Base-by-base conservation (phyloP, 2,329 filamentous ascomycete species). In the Pseudogymnoascus sp. region DNA sequence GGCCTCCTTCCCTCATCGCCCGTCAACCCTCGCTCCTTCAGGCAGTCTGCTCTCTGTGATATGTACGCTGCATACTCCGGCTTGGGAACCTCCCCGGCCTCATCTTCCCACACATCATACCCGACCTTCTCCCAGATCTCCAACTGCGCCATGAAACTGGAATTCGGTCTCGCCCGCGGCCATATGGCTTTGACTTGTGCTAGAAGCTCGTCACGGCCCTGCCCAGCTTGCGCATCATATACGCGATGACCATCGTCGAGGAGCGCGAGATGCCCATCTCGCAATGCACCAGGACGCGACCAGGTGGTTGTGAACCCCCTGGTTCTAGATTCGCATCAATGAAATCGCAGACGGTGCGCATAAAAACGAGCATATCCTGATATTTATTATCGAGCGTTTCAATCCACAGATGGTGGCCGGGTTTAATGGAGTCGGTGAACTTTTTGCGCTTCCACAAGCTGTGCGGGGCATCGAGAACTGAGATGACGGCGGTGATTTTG, bases 91-190 rank as follows among this genome's bases (percentile, higher is more conserved):
- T 23, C 65, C 31, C 54, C 65, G 6, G 68, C 65, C n/a, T 36
- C 61, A 51, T 74, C 71, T 54, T 69, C 66, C 73, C 71, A 75
- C 5, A 73, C 60, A 6, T 70, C 29, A 47, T 74, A 74, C n/a
- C 63, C 65, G 4, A 72, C 68, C 12, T 69, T 69, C 47, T 69
- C 70, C 73, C 72, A 75, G 16, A 75, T 68, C 16, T 63, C 64
- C 26, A 75, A 68, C 65, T 75, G 73, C 47, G 70, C 71, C 37
- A 71, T 65, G 64, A 75, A 75, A 62, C 70, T 74, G 14, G 62
- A 60, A 31, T 68, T 72, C 6, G 72, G 73, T 47, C 67, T 68
- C 16, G 73, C 66, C 29, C 63, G 64, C 8, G 39, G 39, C 21
- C 71, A 67, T 37, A 66, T 68, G 40, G 42, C 57, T 59, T 67